Conservation (phyloP, 1,284 basidiomycete genomes). For the Tilletia setariae region DNA sequence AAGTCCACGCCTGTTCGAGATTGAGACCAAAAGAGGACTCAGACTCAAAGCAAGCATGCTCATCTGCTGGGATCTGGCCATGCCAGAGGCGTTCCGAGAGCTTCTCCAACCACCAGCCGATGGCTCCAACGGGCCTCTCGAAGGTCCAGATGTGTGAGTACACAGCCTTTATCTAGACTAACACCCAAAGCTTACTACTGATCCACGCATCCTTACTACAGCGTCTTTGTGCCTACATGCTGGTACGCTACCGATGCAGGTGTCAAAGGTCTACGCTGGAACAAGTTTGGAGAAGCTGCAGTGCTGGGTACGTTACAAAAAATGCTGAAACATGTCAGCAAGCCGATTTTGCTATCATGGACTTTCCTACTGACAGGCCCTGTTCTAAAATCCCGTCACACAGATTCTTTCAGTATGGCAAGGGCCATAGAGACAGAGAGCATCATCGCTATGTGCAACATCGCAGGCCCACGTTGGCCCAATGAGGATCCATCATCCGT, state of each 20-base stretch:
- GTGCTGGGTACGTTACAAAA: constrained; percentile 26
- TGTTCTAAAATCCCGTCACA: neutral
- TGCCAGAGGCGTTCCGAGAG: constrained; percentile 42
- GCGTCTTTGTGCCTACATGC: constrained; percentile 49
- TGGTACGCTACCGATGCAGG: constrained; percentile 52
- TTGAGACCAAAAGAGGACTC: constrained; percentile 42
- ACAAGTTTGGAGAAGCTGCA: constrained; percentile 34
- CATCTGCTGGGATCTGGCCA: constrained; percentile 52
- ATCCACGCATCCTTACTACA: neutral
- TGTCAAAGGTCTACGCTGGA: constrained; percentile 38
- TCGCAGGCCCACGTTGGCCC: constrained; percentile 35
- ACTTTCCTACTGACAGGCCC: neutral
- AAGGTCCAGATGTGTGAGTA: constrained; percentile 41
- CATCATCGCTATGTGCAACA: constrained; percentile 48
- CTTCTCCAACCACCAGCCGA: constrained; percentile 26
- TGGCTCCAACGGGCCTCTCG: constrained; percentile 14
- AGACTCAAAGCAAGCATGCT: constrained; percentile 37
- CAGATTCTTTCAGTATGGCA: constrained; percentile 32
- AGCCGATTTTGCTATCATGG: neutral
- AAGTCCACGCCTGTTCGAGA: constrained; percentile 31
- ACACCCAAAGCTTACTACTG: neutral
- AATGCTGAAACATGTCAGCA: neutral
- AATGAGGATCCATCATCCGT: neutral
- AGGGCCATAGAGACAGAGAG: constrained; percentile 46
- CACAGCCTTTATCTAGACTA: neutral